Base-by-base conservation (phyloP, 2,329 filamentous ascomycete genomes). In the Myriosclerotinia duriaeana region DNA sequence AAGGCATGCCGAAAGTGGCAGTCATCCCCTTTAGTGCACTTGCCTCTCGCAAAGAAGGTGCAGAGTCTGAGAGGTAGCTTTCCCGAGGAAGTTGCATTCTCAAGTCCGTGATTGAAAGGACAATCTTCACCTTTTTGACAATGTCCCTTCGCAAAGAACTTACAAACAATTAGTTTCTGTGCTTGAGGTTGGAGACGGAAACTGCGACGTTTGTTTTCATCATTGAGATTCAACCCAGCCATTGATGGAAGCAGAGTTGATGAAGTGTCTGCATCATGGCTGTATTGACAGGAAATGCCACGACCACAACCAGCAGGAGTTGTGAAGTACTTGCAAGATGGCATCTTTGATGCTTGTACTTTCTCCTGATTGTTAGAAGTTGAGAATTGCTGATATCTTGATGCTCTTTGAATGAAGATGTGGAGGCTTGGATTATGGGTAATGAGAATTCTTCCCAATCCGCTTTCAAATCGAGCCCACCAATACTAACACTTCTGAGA, bases 291-390 rank as follows among this genome's bases (percentile, higher is more conserved):
- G 6, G 30, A 17, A 7, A 17, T 22, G 2, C 56, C 56, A 60
- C 56, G 44, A 9, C 56, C 30, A 15, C 56, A 60, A 4, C 56
- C 56, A 48, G 30, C 34, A 22, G 12, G 8, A 38, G 30, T 38
- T 48, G 5, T 11, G 20, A 60, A 60, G 30, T 48, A 60, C 20
- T 60, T 60, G 14, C 42, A 60, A 38, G 30, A 20, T 22, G 36
- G 1, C 42, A 60, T 60, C 20, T 17, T 60, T 11, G 30, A 50
- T n/a, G 1, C 6, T 34, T 50, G 7, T 9, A 6, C 20, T 38
- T 30, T 48, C 2, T 5, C 36, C 26, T 6, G 11, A 59, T 59
- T 11, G 56, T 46, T 15, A 22, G 26, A 1, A 11, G 34, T 59
- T 8, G 42, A 22, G 12, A 59, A 26, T 36, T 36, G 42, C 17